Evolutionary conservation across 2,329 filamentous ascomycete genomes (phyloP), one percentile per base, ranked within the genome.

Genomic region (Ceratocystis diversiconidia): DNA sequence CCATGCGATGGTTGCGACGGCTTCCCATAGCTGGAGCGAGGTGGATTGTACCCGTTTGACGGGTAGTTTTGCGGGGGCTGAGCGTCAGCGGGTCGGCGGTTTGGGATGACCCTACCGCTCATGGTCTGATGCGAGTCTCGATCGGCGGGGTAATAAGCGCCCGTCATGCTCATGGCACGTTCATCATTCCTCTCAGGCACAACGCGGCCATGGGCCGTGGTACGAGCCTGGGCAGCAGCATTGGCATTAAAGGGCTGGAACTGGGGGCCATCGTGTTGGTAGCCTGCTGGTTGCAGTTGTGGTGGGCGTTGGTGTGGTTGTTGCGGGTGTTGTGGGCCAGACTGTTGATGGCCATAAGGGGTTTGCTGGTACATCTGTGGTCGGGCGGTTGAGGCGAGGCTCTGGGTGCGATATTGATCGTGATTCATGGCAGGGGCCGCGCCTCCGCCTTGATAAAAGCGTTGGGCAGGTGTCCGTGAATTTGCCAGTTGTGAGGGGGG

Each of bases 151-250:
- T 90, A 74, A 68, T 78, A 80, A 22, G 74, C 89, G 8, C 89
- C 90, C 4, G 88, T 94, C 87, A 99, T 87, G 59, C 92, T 96
- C 94, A 97, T 97, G 69, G 94, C 86, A 66, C 94, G 85, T 75
- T 97, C 92, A 71, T 95, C 90, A 68, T 92, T 88, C 64, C 92
- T 85, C 73, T 96, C 92, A 1, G 94, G 94, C 7, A 99, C 91
- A 44, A 94, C 80, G 68, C 94, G 84, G 41, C 94, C 94, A 74
- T 96, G 92, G 7, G 92, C 90, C 2, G 94, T 99, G 61, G 90
- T 95, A 68, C 87, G 82, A 1, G 90, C 86, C 70, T 85, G 66
- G 22, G 66, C 50, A 46, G 66, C 66, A 17, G 66, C 46, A 46
- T 60, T 64, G n/a, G 61, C 61, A 46, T 67, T 67, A 19, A 65